Percentiles rank a stretch among this genome's conserved stretches.
Conservation (phyloP, 306 rosid genomes). For the Hippophae gyantsensis region DNA sequence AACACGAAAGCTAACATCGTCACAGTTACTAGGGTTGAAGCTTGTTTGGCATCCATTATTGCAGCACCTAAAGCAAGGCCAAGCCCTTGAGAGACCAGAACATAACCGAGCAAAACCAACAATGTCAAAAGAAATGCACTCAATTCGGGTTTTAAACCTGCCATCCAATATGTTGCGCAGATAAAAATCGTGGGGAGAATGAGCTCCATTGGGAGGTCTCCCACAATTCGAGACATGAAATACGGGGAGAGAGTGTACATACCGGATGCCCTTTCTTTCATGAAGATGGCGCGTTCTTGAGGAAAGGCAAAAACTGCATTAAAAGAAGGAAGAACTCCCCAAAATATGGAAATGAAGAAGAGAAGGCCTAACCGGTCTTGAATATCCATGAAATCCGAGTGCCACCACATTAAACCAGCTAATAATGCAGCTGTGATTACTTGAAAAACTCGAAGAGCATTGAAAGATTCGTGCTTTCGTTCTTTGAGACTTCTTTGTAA, state of each 20-base stretch:
- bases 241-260: slow-evolving; percentile 78
- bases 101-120: slow-evolving; percentile 51
- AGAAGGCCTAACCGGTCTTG: slow-evolving; percentile 89
- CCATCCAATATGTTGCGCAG: slow-evolving; percentile 65
- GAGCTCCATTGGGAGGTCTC: slow-evolving; percentile 89
- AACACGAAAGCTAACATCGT: slow-evolving; percentile 82
- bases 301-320: slow-evolving; percentile 81
- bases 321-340: slow-evolving; percentile 92
- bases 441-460: slow-evolving; percentile 61
- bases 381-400: slow-evolving; percentile 47
- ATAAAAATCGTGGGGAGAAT: slow-evolving; percentile 75
- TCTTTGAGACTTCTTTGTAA: slow-evolving; percentile 86
- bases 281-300: slow-evolving; percentile 71
- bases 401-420: slow-evolving; percentile 96
- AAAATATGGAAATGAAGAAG: slow-evolving; percentile 81
- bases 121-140: slow-evolving; percentile 47
- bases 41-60: slow-evolving; percentile 89
- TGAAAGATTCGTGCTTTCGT: slow-evolving; percentile 72
- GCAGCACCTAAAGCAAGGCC: slow-evolving; percentile 83
- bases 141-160: slow-evolving; percentile 53
- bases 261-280: slow-evolving; percentile 74
- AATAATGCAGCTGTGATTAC: slow-evolving; percentile 59
- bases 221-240: slow-evolving; percentile 69
- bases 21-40: slow-evolving; percentile 71
- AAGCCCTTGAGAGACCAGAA: slow-evolving; percentile 85